Evolutionary conservation across 306 rosid genomes (phyloP).

Genomic region (Dalbergia cultrata): DNA sequence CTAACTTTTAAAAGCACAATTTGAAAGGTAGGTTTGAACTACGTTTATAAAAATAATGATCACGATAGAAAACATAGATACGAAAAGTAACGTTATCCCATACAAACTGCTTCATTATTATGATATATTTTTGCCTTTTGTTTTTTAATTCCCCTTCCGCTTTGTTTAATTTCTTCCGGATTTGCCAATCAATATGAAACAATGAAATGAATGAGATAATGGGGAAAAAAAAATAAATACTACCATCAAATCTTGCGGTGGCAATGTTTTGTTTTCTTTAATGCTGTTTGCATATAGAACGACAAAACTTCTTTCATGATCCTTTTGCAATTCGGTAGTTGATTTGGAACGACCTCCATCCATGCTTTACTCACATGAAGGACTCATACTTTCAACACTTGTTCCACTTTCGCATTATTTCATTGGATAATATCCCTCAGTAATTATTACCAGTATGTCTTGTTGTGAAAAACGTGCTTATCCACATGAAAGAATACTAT

Average conservation of each 20-base stretch:
- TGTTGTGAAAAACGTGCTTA: slow-evolving; percentile 41
- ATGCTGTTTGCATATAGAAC: slow-evolving; percentile 19
- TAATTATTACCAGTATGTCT: neutral
- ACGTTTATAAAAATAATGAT: too few relatives aligned
- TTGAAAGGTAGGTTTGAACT: too few relatives aligned
- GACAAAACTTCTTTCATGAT: neutral
- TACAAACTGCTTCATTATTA: too few relatives aligned
- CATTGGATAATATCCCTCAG: slow-evolving; percentile 4
- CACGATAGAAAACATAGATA: too few relatives aligned
- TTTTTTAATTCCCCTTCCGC: too few relatives aligned
- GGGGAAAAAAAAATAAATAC: neutral
- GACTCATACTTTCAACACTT: slow-evolving; percentile 16
- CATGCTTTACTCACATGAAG: neutral
- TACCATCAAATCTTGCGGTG: neutral
- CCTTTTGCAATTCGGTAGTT: neutral
- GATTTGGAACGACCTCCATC: neutral
- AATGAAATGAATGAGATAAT: too few relatives aligned
- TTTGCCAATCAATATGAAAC: too few relatives aligned
- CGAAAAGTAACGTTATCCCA: too few relatives aligned
- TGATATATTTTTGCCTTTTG: too few relatives aligned
- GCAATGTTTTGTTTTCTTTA: neutral
- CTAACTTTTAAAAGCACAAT: too few relatives aligned
- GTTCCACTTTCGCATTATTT: slow-evolving; percentile 42
- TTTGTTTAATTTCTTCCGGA: too few relatives aligned
- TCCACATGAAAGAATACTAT: neutral